phyloP scores from a whole-genome alignment of 257 asterid species.

The Solanum corneliomulleri region DNA sequence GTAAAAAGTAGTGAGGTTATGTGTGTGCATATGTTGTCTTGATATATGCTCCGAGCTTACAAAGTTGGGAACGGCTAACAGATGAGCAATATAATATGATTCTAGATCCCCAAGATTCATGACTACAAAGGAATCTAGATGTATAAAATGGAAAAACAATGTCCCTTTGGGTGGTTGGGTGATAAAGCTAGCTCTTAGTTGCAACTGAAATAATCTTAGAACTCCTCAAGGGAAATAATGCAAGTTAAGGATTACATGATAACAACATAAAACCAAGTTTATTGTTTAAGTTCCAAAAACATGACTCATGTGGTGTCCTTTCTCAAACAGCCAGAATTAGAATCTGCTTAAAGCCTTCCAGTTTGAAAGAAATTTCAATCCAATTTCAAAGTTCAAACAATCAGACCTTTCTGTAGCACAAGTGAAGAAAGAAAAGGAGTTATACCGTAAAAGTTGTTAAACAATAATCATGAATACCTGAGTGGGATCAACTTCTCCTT shows the following conservation, averaged over 20 bases:
- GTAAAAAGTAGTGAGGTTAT: neutral
- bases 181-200: neutral
- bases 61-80: neutral
- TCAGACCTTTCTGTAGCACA: neutral
- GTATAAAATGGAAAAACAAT: neutral
- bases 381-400: neutral
- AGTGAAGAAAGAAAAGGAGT: neutral
- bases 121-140: neutral
- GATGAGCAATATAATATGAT: neutral
- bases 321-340: neutral
- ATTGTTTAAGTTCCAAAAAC: neutral
- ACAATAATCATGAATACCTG: constrained; percentile 48
- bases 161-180: neutral
- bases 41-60: neutral
- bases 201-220: neutral
- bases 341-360: neutral
- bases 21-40: neutral
- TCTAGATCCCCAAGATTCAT: neutral
- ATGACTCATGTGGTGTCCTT: neutral
- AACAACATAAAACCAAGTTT: neutral
- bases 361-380: neutral
- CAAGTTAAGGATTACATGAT: neutral
- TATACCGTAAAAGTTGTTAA: neutral
- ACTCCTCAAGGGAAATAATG: neutral
- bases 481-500: constrained; percentile 99